Percentiles rank a stretch among this genome's conserved stretches.
phyloP scores from a whole-genome alignment of 306 rosid species.

The Psophocarpus tetragonolobus region DNA sequence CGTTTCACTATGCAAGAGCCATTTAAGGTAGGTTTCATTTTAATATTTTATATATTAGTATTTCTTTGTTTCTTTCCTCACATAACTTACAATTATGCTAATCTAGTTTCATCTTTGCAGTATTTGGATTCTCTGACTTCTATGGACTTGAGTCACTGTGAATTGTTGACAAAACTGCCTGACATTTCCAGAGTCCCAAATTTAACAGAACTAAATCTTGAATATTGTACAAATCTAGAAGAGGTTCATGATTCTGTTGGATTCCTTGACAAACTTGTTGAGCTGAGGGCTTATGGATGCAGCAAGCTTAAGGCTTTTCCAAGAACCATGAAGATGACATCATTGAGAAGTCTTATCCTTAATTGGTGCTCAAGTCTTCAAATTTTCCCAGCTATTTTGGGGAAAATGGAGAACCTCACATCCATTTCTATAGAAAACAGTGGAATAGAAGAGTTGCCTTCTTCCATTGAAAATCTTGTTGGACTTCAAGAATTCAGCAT shows the following conservation, averaged over 20 bases:
- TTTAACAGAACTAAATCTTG: not conserved
- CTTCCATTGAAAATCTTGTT: constrained; percentile 45
- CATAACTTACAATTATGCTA: not conserved
- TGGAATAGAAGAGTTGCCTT: constrained; percentile 42
- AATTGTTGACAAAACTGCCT: not conserved
- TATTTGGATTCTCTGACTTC: not conserved
- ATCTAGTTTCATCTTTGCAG: not conserved
- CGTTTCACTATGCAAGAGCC: not conserved
- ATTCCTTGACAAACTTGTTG: not conserved
- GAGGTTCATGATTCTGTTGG: constrained; percentile 8
- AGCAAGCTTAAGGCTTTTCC: constrained; percentile 34
- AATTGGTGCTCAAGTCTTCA: constrained; percentile 45
- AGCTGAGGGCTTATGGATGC: constrained; percentile 32
- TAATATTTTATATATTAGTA: not conserved
- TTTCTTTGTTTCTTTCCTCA: not conserved
- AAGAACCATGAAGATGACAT: constrained; percentile 27
- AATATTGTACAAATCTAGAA: not conserved
- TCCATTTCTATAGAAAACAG: constrained; percentile 41
- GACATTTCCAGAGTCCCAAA: not conserved
- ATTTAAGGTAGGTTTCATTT: not conserved
- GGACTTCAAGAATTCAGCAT: constrained; percentile 39
- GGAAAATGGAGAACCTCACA: constrained; percentile 42
- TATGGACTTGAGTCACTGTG: not conserved
- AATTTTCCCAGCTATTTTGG: constrained; percentile 42
- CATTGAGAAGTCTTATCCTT: constrained; percentile 41